phyloP scores from a whole-genome alignment of 108 stramenopile genomes.

The Asterionellopsis glacialis region DNA sequence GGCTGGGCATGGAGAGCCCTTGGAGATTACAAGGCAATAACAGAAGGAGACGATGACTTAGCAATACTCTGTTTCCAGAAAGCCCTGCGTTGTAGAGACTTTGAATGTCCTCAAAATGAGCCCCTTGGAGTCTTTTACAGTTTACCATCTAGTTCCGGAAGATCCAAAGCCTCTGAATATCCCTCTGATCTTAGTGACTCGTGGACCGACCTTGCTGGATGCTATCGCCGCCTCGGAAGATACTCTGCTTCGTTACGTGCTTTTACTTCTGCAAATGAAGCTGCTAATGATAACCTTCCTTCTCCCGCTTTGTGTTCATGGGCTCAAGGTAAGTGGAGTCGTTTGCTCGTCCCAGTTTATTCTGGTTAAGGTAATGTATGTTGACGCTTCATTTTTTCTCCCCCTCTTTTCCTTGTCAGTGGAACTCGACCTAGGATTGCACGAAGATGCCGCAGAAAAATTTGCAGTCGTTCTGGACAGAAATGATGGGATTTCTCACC shows the following conservation, averaged over 20 bases:
- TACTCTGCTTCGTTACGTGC: constrained; percentile 59
- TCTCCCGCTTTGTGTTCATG: constrained; percentile 41
- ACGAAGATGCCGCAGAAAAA: constrained; percentile 52
- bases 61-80: constrained; percentile 60
- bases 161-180: not conserved
- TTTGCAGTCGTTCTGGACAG: constrained; percentile 33
- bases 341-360: not conserved
- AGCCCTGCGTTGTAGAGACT: constrained; percentile 58
- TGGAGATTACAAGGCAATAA: constrained; percentile 28
- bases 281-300: constrained; percentile 22
- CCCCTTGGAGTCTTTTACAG: constrained; percentile 35
- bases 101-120: constrained; percentile 38
- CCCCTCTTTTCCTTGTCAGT: constrained; percentile 13
- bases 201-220: constrained; percentile 51
- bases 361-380: too few species aligned
- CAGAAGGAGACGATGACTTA: constrained; percentile 39
- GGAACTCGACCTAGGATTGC: constrained; percentile 58
- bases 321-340: constrained; percentile 50
- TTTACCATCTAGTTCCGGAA: not conserved
- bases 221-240: constrained; percentile 57
- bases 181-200: constrained; percentile 8
- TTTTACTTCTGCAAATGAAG: constrained; percentile 40
- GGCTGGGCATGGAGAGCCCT: constrained; percentile 77
- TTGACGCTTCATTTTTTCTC: not conserved
- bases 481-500: constrained; percentile 10